Percentiles rank a stretch among this genome's conserved stretches.
These are phyloP conservation scores for Tolypocladium tropicale DNA, from an alignment of 2,329 filamentous ascomycete species.

Conservation along the genomic window DNA sequence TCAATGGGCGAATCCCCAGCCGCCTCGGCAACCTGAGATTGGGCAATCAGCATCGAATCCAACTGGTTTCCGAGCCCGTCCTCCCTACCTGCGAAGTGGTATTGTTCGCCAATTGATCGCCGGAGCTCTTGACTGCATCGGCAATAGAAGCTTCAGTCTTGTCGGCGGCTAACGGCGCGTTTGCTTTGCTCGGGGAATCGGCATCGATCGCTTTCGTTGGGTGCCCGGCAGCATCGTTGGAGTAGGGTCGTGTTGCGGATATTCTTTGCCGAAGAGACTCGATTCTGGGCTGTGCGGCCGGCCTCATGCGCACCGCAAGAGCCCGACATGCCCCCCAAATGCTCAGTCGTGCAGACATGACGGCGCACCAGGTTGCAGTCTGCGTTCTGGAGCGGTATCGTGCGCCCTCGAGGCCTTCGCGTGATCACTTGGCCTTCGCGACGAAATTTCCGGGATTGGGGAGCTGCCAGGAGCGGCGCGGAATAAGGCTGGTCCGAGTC, in stretches of 20 bases:
- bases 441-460: conserved; percentile 7
- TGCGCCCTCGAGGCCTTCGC: neutral
- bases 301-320: conserved; percentile 19
- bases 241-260: conserved; percentile 16
- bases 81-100: neutral
- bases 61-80: neutral
- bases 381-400: neutral
- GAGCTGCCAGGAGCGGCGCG: conserved; percentile 3
- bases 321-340: conserved; percentile 24
- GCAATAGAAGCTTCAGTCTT: neutral
- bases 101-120: neutral
- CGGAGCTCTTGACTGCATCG: neutral
- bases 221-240: conserved; percentile 20
- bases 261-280: conserved; percentile 11
- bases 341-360: conserved; percentile 22
- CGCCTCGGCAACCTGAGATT: neutral
- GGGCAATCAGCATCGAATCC: neutral
- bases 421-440: neutral
- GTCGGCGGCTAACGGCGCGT: neutral
- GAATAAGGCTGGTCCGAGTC: conserved; percentile 9
- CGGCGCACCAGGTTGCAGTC: conserved; percentile 8
- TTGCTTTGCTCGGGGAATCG: conserved; percentile 2
- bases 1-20: conserved; percentile 9
- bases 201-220: conserved; percentile 11
- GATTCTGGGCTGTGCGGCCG: conserved; percentile 11